phyloP scores from a whole-genome alignment of 75 land plant species.

The Sequoiadendron giganteum region DNA sequence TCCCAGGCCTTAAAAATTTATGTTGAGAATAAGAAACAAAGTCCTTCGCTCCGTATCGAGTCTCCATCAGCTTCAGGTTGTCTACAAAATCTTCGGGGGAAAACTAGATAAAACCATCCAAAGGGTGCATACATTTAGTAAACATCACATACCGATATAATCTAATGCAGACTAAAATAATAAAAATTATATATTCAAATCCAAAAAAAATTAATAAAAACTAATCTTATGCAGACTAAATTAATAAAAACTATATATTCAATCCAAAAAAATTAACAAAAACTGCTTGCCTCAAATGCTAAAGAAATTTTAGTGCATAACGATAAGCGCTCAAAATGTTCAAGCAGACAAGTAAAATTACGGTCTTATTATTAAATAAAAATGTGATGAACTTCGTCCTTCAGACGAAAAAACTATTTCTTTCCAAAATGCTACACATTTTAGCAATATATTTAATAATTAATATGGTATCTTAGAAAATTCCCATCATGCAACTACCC shows the following conservation, averaged over 20 bases:
- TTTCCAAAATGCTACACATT: no score
- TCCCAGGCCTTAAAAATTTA: slow-evolving; percentile 61
- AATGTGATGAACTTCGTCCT: no score
- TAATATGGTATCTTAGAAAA: no score
- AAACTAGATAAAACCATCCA: slow-evolving; percentile 31
- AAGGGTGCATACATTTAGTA: background rate
- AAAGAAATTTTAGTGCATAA: background rate
- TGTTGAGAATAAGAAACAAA: slow-evolving; percentile 65
- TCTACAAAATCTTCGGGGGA: slow-evolving; percentile 80
- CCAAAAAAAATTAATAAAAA: background rate
- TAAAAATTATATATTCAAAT: background rate
- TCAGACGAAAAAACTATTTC: no score
- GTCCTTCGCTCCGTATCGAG: slow-evolving; percentile 88
- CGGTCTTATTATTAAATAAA: no score
- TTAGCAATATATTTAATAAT: no score
- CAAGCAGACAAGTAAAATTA: background rate
- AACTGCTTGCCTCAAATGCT: background rate
- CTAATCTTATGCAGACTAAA: background rate
- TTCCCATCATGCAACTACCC: no score
- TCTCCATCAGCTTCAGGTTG: slow-evolving; percentile 87
- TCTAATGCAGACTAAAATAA: background rate
- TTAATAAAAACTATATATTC: background rate
- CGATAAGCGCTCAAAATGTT: background rate
- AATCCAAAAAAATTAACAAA: background rate
- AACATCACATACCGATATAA: background rate